Evolutionary conservation across 257 asterid genomes (phyloP), one percentile per base, ranked within the genome.

Genomic region (Fraxinus cuspidata): DNA sequence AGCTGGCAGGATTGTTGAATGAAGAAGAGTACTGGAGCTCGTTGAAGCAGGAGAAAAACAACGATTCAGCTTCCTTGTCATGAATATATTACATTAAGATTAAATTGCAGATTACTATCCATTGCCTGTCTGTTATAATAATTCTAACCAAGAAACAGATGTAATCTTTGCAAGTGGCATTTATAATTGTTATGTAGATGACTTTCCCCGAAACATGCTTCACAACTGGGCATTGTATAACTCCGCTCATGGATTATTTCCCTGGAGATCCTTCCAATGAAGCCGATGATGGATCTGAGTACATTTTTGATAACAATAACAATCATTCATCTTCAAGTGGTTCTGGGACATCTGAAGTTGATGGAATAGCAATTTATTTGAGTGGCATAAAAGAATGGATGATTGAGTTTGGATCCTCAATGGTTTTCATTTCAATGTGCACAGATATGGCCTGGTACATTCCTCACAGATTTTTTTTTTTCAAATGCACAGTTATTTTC

Each of bases 321-420:
- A 74, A 85, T 75, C 80, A 84, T 72, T 84, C 92, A 38, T 79
- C 78, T 70, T 86, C 97, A 69, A 84, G 85, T 82, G 87, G 86
- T 78, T 87, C 92, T 67, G 86, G 77, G 68, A 79, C 70, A 67
- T 56, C 86, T 79, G 91, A 85, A 78, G 71, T 82, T 76, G 99
- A 85, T 77, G 99, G 99, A 44, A 89, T 94, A 13, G 96, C 96
- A 18, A 84, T 90, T 70, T 94, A 84, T 83, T 79, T 92, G 87
- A 92, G 96, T 73, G 96, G 94, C 3, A 91, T 94, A 31, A 94
- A 92, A 81, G 99, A 94, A 81, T 94, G 99, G 99, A 86, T 89
- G 84, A 91, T 92, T 81, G 99, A 92, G 79, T 92, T 90, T 76
- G 98, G 97, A 60, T 90, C 94, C 53, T 85, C 93, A 11, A 88